phyloP scores from a whole-genome alignment of 331 rosid species.

The Stylosanthes scabra region DNA sequence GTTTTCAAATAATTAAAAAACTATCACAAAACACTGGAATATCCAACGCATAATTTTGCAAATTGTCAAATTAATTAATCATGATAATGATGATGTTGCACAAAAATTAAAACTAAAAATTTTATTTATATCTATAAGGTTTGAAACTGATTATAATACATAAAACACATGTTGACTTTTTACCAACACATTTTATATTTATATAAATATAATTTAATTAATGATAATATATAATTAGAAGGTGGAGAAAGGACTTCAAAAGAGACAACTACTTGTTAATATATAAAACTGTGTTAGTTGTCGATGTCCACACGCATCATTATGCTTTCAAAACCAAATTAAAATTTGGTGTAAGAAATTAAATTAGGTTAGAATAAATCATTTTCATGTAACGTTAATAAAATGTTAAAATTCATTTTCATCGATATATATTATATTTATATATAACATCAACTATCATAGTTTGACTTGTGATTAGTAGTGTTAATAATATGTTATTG shows the following conservation, averaged over 20 bases:
- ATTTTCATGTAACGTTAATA: not conserved
- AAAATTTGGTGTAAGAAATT: not conserved
- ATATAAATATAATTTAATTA: not conserved
- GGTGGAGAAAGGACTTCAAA: not conserved
- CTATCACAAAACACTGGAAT: slow-evolving; percentile 5
- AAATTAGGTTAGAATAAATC: not conserved
- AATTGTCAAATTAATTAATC: slow-evolving; percentile 34
- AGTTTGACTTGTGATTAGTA: not conserved
- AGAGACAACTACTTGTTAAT: slow-evolving; percentile 9
- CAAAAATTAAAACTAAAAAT: not conserved
- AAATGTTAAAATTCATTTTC: slow-evolving; percentile 7
- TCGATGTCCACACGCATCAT: slow-evolving; percentile 5
- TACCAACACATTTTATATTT: slow-evolving; percentile 13
- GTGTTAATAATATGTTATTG: not conserved
- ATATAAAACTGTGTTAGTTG: not conserved
- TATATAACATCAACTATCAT: not conserved
- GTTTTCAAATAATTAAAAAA: not conserved
- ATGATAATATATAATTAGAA: not conserved
- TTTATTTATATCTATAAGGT: not conserved
- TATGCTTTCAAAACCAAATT: not conserved
- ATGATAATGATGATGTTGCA: not conserved
- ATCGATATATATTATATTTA: not conserved
- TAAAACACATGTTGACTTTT: slow-evolving; percentile 28
- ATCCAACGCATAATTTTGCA: slow-evolving; percentile 44
- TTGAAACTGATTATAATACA: slow-evolving; percentile 31